Percentiles rank a stretch among this genome's conserved stretches.
Evolutionary conservation across 306 rosid species (phyloP).

Genomic region (Senna tora): DNA sequence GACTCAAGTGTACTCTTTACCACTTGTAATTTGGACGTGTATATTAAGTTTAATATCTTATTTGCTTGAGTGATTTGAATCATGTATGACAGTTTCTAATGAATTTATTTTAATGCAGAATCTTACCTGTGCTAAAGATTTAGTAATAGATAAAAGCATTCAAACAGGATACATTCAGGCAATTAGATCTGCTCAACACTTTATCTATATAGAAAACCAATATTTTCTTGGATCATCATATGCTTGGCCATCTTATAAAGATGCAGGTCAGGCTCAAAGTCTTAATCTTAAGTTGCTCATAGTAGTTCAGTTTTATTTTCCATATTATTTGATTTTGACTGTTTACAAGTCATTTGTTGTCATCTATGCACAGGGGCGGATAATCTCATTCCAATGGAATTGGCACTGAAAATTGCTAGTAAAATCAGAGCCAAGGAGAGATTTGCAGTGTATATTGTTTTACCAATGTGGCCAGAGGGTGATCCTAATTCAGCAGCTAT

Average conservation of each 20-base stretch:
- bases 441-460: slow-evolving; percentile 78
- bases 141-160: slow-evolving; percentile 86
- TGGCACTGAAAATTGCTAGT: slow-evolving; percentile 86
- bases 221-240: slow-evolving; percentile 94
- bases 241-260: slow-evolving; percentile 81
- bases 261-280: slow-evolving; percentile 68
- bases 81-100: slow-evolving; percentile 31
- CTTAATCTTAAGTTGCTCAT: slow-evolving; percentile 19
- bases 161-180: slow-evolving; percentile 91
- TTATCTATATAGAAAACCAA: slow-evolving; percentile 92
- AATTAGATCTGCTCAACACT: slow-evolving; percentile 94
- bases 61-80: slow-evolving; percentile 18
- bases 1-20: slow-evolving; percentile 24
- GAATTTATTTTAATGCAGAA: slow-evolving; percentile 59
- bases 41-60: slow-evolving; percentile 31
- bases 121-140: slow-evolving; percentile 73
- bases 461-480: slow-evolving; percentile 99
- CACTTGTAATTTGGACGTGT: slow-evolving; percentile 30
- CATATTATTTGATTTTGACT: slow-evolving; percentile 3
- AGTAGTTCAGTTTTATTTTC: slow-evolving; percentile 19
- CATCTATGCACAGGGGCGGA: slow-evolving; percentile 77
- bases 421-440: slow-evolving; percentile 88
- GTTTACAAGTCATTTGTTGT: slow-evolving; percentile 27
- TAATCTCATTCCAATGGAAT: slow-evolving; percentile 93
- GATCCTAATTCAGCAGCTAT: slow-evolving; percentile 73